Conservation (phyloP, 352 stramenopile genomes). For the Albugo candida region DNA sequence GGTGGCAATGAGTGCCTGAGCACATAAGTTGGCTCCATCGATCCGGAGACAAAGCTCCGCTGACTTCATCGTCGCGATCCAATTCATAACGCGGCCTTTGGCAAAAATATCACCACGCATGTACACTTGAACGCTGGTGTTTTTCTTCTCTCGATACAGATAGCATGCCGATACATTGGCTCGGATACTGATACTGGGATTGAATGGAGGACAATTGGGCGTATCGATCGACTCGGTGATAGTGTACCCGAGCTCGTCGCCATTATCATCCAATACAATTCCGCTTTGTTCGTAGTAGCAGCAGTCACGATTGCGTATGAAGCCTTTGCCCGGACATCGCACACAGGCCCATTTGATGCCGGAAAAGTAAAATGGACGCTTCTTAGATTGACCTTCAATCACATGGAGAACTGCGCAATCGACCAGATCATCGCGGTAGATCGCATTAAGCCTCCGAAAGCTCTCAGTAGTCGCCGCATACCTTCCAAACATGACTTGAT, state of each 20-base stretch:
- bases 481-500: conserved; percentile 53
- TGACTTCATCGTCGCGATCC: conserved; percentile 48
- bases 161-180: conserved; percentile 56
- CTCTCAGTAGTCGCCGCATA: conserved; percentile 51
- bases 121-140: conserved; percentile 48
- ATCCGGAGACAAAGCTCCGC: conserved; percentile 51
- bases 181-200: conserved; percentile 34
- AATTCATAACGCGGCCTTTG: conserved; percentile 48
- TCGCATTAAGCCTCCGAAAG: conserved; percentile 45
- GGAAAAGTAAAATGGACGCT: conserved; percentile 45
- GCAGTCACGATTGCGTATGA: conserved; percentile 61
- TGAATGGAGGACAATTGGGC: conserved; percentile 36
- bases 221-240: conserved; percentile 58
- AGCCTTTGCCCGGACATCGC: conserved; percentile 34
- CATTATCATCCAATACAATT: conserved; percentile 37
- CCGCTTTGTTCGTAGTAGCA: conserved; percentile 66
- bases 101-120: conserved; percentile 57
- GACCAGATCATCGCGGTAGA: conserved; percentile 58
- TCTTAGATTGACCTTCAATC: conserved; percentile 22
- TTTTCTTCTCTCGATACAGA: conserved; percentile 55
- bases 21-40: conserved; percentile 23
- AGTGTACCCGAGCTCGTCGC: conserved; percentile 66
- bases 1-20: conserved; percentile 32
- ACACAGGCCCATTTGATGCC: conserved; percentile 75
- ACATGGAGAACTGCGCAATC: conserved; percentile 53